These are phyloP conservation scores for Paxillus ammoniavirescens DNA, from an alignment of 768 basidiomycete species.

Conservation along the genomic window DNA sequence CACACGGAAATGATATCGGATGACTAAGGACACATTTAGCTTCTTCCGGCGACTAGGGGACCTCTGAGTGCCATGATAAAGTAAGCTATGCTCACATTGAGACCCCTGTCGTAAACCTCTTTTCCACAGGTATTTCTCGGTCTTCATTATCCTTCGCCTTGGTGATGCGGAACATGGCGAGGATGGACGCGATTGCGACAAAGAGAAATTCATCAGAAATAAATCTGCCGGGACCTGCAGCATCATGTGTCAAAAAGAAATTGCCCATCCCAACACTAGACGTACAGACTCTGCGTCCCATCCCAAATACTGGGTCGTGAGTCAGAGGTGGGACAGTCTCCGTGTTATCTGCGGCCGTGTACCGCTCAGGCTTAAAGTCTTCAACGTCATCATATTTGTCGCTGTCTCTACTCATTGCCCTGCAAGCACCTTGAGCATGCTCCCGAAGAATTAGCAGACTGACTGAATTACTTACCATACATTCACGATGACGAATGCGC, in stretches of 20 bases:
- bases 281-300: conserved; percentile 6
- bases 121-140: conserved; percentile 1
- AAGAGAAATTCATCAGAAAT: conserved; percentile 3
- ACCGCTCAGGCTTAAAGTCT: conserved; percentile 8
- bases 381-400: conserved; percentile 1
- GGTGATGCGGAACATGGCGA: conserved; percentile 5
- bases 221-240: conserved; percentile 6
- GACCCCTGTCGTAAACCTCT: conserved; percentile 4
- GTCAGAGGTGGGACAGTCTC: background rate
- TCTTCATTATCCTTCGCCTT: conserved; percentile 3
- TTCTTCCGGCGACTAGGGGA: no score
- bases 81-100: background rate
- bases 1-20: conserved; percentile 4
- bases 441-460: background rate
- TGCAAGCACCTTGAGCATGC: background rate
- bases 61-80: background rate
- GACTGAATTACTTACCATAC: background rate
- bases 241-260: background rate
- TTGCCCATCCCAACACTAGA: background rate
- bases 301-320: background rate
- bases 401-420: conserved; percentile 7
- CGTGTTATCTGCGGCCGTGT: background rate
- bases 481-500: background rate
- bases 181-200: conserved; percentile 4
- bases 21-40: background rate